Conservation (phyloP, 2,329 filamentous ascomycete species). For the Erysiphe pulchra region DNA sequence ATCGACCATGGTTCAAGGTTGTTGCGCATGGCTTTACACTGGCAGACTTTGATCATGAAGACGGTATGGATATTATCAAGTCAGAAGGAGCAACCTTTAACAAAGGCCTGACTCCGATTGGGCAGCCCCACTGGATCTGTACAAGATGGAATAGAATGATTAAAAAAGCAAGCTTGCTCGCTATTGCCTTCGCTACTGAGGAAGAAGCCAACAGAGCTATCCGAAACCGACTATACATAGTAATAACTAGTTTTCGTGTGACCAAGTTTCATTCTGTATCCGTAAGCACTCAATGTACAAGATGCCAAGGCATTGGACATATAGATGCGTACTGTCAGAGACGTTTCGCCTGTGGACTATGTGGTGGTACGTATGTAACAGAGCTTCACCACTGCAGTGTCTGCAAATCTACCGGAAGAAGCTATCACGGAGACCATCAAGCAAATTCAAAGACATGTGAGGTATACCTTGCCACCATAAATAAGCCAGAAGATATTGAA, state of each 20-base stretch:
- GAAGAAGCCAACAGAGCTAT: constrained; percentile 1
- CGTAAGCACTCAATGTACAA: neutral
- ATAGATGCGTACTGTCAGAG: neutral
- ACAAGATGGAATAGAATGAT: neutral
- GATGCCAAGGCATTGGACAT: constrained; percentile 1
- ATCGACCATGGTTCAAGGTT: neutral
- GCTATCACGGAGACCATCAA: neutral
- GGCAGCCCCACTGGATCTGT: neutral
- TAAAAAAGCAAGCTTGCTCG: neutral
- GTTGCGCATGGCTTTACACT: neutral
- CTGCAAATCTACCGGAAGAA: neutral
- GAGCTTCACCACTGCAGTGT: neutral
- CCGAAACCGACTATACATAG: constrained; percentile 1
- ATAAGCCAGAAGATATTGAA: neutral
- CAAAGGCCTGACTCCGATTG: constrained; percentile 1
- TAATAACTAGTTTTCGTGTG: neutral
- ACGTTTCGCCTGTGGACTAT: neutral
- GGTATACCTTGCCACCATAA: neutral
- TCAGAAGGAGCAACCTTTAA: constrained; percentile 1
- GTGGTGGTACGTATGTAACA: neutral
- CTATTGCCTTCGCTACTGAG: constrained; percentile 1
- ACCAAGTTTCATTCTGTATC: neutral
- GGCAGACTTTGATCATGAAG: neutral
- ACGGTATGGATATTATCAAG: neutral
- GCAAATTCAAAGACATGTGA: neutral